Evolutionary conservation across 805 yeast species (phyloP), one percentile per base, ranked within the genome.

Genomic region (Brettanomyces bruxellensis): DNA sequence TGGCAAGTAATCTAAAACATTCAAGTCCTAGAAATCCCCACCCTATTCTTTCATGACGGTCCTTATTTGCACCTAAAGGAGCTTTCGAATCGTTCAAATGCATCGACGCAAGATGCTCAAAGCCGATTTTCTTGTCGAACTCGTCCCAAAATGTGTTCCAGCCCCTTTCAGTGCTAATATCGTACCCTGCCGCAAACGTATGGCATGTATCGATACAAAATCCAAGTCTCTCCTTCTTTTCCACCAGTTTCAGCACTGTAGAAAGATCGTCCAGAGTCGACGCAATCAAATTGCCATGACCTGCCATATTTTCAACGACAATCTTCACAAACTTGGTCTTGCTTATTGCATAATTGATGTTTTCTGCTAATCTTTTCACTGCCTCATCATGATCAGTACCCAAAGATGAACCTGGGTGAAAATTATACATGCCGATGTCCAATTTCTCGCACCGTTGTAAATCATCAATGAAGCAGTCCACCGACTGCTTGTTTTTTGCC

Each of bases 141-240:
- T 79, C 66, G 4, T 68, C 62, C 95, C 96, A 85, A 62, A 93
- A 90, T 40, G 66, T 65, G 8, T 72, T 69, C 66, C 81, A 86
- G 12, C 67, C 60, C 30, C 71, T 78, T 48, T 73, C 74, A 14
- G 74, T 73, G n/a, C 81, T 66, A 41, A 93, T 73, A 59, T 93
- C 97, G 61, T 86, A 90, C 1, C 99, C 99, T 1, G 98, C 96
- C 1, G 98, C 96, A 70, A 86, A 89, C 0, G 96, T 73, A 64
- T 93, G 99, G 61, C 99, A 93, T 0, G 98, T 93, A 62, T 93
- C 99, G 13, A 93, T 73, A 61, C 99, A 93, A 1, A 93, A 95
- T 4, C 99, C 98, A n/a, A 93, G 82, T 47, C 99, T 72, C 1
- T 66, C 60, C 62, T 90, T 90, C 58, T 89, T 77, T 1, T 88